Base-by-base conservation (phyloP, 1,284 basidiomycete species). In the Anthracocystis walkeri region DNA sequence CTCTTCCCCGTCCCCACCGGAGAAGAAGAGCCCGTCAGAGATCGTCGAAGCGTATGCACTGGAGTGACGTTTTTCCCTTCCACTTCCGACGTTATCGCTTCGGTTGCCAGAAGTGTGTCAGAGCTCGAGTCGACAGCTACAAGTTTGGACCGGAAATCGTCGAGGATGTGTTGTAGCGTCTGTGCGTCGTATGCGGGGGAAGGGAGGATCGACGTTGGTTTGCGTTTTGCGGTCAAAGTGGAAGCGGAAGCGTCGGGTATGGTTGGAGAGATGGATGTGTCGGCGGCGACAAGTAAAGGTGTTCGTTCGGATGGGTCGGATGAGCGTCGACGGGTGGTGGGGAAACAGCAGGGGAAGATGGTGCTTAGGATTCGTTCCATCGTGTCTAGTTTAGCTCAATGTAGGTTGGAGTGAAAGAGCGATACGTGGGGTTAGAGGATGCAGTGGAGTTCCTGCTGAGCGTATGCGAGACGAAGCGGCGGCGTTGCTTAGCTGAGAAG, bases 271-370 rank as follows among this genome's bases (percentile, higher is more conserved):
- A n/a, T n/a, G n/a, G n/a, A n/a, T n/a, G n/a, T n/a, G n/a, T n/a
- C n/a, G n/a, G n/a, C n/a, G n/a, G 71, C 23, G 4, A 38, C 35
- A 2, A 70, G 38, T 2, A 75, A 50, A 4, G 66, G 72, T 20
- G 72, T 70, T 23, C 66, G 58, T 27, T 73, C 70, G 31, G 56
- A 59, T n/a, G 10, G 25, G 3, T 58, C 49, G 7, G 48, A n/a
- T 0, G 58, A 44, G 4, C 42, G 33, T 7, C 27, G 46, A 0
- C 65, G 72, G 21, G 35, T 2, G 35, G 21, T 10, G 10, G 58
- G 27, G 27, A 75, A 66, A 49, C 72, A 75, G 55, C 72, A 75
- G 7, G 62, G 56, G 23, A 75, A 69, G 25, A 75, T 29, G 27
- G 25, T 57, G 52, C 56, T 56, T 4, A 75, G 63, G 20, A 75